Base-by-base conservation (phyloP, 257 asterid genomes). In the Plectranthus barbatus region DNA sequence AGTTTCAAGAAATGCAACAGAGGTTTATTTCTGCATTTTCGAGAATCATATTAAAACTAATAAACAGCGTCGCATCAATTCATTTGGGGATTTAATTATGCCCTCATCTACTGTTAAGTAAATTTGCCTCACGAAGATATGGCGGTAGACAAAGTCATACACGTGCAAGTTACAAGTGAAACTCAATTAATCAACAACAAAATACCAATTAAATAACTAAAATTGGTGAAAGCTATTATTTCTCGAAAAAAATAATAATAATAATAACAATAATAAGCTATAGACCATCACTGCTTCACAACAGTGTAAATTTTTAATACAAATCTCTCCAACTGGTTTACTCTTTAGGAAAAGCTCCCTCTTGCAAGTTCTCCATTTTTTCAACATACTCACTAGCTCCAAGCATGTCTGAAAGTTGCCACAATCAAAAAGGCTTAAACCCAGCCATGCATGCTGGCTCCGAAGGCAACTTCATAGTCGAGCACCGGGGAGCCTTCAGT, bases 291-390 rank as follows among this genome's bases (percentile, higher is more conserved):
- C 26, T 64, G 60, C 69, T 58, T 60, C 31, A 26, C 31, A 26
- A 26, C 31, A 26, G 31, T 26, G 31, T 26, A 56, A 31, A 5
- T 31, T 37, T 40, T 33, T 60, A 56, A 46, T 72, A 63, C 71
- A 69, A 53, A 58, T 58, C 57, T 62, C 46, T 31, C 61, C 63
- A 17, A 51, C 67, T 10, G 67, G 40, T 58, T 26, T 15, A 41
- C 67, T 71, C 65, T 62, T 64, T 4, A 41, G 67, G 29, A 37
- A 36, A 71, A 76, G 17, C 12, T 29, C 42, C 60, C 64, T 23
- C 10, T 21, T 8, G 49, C 65, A 36, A 14, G 9, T 15, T 15
- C 17, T 34, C 57, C 58, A 60, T 42, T 24, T 11, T 44, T 60
- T 53, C 18, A 8, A 29, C 60, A 29, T 57, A 21, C 14, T 10